Base-by-base conservation (phyloP, 495 filamentous ascomycete species). In the Aspergillus bertholletiae region DNA sequence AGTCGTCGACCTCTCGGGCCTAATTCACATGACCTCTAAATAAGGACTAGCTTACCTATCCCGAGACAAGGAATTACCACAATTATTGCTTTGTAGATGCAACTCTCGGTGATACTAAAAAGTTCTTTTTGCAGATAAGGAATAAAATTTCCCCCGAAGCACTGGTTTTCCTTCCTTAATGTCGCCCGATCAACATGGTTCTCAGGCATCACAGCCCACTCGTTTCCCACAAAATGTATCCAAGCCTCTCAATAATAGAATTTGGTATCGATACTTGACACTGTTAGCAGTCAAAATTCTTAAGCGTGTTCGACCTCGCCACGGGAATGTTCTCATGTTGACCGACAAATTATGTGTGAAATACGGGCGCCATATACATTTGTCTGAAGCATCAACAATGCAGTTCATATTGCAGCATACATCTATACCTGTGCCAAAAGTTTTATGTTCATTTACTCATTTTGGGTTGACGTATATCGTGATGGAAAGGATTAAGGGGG, bases 351-450 rank as follows among this genome's bases (percentile, higher is more conserved):
- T 76, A 46, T 72, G 68, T 44, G 69, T 79, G 55, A 80, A 81
- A 47, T 72, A 66, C 32, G 69, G 72, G 15, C 24, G 20, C 12
- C 62, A 35, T 17, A 46, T 67, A 23, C 60, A 77, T 54, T 64
- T 80, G 39, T 65, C 73, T n/a, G 78, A 83, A 67, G 77, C 71
- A 54, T 64, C 66, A 51, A 67, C 75, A 2, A 74, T 84, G 71
- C 70, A 60, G 30, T 80, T 80, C 44, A 61, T 82, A 28, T 55
- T 64, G 2, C 35, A 72, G 50, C 49, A 79, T 32, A 84, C 79
- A 3, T 71, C 72, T 8, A 72, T 85, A 26, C 79, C 80, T 7
- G 75, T 81, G 0, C 80, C 78, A 3, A 73, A 72, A 50, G 65
- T 82, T 44, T 62, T 72, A 49, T 81, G 74, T 61, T 65, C 78